A percentile compares a stretch with the other conserved stretches of the same genome.
These are phyloP conservation scores for Cynanchum wilfordii DNA, from an alignment of 257 asterid species.

Conservation along the genomic window DNA sequence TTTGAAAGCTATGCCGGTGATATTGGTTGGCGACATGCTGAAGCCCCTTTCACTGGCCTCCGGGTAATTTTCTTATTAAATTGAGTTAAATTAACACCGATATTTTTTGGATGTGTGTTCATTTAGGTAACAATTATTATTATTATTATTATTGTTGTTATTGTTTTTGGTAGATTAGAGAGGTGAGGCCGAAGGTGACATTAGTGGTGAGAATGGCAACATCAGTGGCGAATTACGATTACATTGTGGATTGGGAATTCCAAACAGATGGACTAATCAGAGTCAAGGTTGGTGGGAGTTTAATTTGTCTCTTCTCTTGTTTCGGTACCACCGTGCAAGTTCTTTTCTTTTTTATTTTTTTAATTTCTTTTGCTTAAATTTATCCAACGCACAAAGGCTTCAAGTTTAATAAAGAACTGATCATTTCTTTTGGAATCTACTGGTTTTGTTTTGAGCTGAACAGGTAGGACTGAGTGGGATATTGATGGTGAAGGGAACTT, in stretches of 20 bases:
- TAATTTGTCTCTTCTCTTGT: neutral
- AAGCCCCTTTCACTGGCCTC: constrained; percentile 79
- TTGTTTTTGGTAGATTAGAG: constrained; percentile 77
- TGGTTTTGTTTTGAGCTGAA: too few relatives aligned
- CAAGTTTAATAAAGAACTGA: neutral
- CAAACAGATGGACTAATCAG: constrained; percentile 87
- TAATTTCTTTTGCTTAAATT: neutral
- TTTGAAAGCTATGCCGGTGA: constrained; percentile 91
- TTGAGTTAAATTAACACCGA: neutral
- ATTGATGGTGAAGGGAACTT: constrained; percentile 84
- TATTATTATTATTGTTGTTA: too few relatives aligned
- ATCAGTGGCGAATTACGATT: constrained; percentile 91
- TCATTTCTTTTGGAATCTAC: neutral
- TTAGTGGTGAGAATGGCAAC: constrained; percentile 94
- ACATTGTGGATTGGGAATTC: constrained; percentile 94
- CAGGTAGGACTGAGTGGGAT: constrained; percentile 90
- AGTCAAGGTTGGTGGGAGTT: constrained; percentile 45
- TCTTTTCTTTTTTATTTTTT: neutral
- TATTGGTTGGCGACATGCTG: constrained; percentile 90
- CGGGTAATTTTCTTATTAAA: constrained; percentile 34
- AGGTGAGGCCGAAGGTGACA: constrained; percentile 90
- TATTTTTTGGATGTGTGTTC: too few relatives aligned
- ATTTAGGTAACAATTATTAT: neutral
- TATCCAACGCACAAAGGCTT: neutral
- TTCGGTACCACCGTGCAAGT: neutral